phyloP scores from a whole-genome alignment of 2,329 filamentous ascomycete species.

The Chrysoporthe austroafricana region DNA sequence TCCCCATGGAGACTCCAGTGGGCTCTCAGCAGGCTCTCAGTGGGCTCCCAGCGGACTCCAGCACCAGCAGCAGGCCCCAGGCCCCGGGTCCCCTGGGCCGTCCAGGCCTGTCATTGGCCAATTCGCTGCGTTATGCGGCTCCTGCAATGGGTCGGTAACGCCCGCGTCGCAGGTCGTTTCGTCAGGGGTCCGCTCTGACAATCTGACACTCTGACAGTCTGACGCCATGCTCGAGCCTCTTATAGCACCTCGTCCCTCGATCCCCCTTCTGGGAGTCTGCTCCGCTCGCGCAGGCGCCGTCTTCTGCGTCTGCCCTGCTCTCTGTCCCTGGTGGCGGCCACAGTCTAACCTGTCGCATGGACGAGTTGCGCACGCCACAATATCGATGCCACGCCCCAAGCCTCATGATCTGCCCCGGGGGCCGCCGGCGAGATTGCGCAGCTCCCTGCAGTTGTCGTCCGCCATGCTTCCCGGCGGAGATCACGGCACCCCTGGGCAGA shows the following conservation, averaged over 20 bases:
- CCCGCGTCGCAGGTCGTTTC: conserved; percentile 43
- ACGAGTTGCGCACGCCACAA: background rate
- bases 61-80: background rate
- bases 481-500: conserved; percentile 8
- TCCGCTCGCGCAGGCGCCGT: background rate
- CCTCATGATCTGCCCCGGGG: background rate
- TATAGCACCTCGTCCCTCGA: background rate
- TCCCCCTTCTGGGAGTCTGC: background rate
- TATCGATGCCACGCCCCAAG: background rate
- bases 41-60: background rate
- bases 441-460: too few species aligned
- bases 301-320: background rate
- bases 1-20: background rate
- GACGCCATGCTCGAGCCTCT: conserved; percentile 4
- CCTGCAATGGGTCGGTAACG: conserved; percentile 24
- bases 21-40: too few species aligned
- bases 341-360: background rate
- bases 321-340: too few species aligned
- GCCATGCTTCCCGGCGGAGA: background rate
- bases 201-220: conserved; percentile 34
- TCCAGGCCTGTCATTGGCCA: background rate
- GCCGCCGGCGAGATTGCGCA: too few species aligned
- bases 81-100: background rate
- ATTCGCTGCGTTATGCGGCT: background rate
- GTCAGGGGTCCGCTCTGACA: conserved; percentile 36